phyloP scores from a whole-genome alignment of 495 filamentous ascomycete species.

The Bathelium albidoporum region DNA sequence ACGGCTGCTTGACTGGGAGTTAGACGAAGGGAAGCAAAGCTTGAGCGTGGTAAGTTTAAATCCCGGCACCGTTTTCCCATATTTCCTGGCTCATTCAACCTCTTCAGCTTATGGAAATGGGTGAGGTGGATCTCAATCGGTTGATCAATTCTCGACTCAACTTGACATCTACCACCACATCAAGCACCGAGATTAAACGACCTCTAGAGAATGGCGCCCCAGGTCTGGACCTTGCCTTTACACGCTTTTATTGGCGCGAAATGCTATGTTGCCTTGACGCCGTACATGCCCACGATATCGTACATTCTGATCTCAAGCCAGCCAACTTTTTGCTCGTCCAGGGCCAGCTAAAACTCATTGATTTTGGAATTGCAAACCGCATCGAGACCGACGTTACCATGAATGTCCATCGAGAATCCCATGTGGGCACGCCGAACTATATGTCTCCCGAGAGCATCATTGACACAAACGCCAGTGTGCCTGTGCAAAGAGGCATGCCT shows the following conservation, averaged over 20 bases:
- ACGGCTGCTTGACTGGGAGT: constrained; percentile 79
- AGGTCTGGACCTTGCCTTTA: constrained; percentile 74
- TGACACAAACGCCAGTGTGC: constrained; percentile 65
- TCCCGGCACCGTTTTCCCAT: neutral
- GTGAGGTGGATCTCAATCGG: constrained; percentile 87
- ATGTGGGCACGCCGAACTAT: constrained; percentile 95
- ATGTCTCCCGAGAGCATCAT: constrained; percentile 93
- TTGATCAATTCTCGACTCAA: constrained; percentile 66
- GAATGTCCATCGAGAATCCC: constrained; percentile 91
- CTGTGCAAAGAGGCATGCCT: constrained; percentile 14
- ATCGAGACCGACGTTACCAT: constrained; percentile 87
- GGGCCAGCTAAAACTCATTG: constrained; percentile 37
- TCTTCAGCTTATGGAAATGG: constrained; percentile 93
- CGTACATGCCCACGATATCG: constrained; percentile 80
- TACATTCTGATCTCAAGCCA: constrained; percentile 93
- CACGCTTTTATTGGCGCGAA: constrained; percentile 96
- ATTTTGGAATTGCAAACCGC: constrained; percentile 92
- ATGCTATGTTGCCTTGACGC: constrained; percentile 93
- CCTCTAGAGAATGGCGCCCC: constrained; percentile 44
- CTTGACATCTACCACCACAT: constrained; percentile 19
- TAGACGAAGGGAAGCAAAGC: constrained; percentile 78
- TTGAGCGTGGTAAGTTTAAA: constrained; percentile 64
- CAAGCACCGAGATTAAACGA: neutral
- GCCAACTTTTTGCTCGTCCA: constrained; percentile 51
- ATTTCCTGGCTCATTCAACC: constrained; percentile 5